Base-by-base conservation (phyloP, 2,329 filamentous ascomycete genomes). In the Alternaria novae-zelandiae region DNA sequence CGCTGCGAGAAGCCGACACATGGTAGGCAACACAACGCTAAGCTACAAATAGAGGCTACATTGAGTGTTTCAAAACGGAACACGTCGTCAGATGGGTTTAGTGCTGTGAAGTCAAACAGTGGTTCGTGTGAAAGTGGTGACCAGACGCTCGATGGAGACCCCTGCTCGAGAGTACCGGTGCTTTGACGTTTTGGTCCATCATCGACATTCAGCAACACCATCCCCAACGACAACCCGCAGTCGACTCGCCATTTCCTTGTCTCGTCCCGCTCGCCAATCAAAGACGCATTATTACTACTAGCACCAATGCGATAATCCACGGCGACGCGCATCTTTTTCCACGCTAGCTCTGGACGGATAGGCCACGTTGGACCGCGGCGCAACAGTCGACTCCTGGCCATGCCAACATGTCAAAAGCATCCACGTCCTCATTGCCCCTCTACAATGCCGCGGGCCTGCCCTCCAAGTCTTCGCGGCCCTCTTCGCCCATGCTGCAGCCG, bases 401-500 rank as follows among this genome's bases (percentile, higher is more conserved):
- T 86, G 83, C 84, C 82, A 88, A 80, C 76, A 90, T 90, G 88
- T 89, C 87, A 81, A 86, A 84, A 81, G 84, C 85, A 76, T 83
- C 83, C 70, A 86, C 86, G 68, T 86, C 87, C 72, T 83, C 85
- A 67, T 80, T 89, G 66, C 87, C 87, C 71, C 80, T 87, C 71
- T 84, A 86, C 80, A 84, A 87, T 83, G 83, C 75, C 65, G 70
- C 83, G 17, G 67, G 71, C 36, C 65, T 64, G 54, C 67, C 71
- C 62, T 73, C 69, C 44, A 76, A 74, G 58, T 59, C 71, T n/a
- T 67, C 74, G 21, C 73, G 74, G 46, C 53, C 73, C 25, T 63
- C 64, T 5, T 75, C 75, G 68, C 78, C 78, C n/a, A 70, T 71
- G 50, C 67, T 76, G 58, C 70, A 71, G 32, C 72, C 75, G 50